Evolutionary conservation across 352 stramenopile species (phyloP).

Genomic region (Aphanomyces stellatus): DNA sequence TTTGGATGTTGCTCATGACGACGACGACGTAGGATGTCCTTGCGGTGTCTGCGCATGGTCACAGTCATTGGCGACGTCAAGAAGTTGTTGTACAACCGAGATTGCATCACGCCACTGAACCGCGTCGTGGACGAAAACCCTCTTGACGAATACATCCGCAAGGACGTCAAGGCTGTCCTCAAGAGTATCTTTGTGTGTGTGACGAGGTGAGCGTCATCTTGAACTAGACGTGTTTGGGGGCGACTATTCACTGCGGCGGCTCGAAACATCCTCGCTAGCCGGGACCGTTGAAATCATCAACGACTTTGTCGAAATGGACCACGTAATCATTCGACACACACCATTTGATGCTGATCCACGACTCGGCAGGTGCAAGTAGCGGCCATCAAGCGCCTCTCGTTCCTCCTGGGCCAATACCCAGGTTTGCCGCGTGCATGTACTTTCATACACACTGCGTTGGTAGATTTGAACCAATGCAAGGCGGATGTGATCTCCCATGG

Average conservation of each 20-base stretch:
- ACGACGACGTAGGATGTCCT: conserved; percentile 25
- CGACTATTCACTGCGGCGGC: conserved; percentile 56
- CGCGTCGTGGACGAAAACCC: conserved; percentile 41
- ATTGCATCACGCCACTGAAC: conserved; percentile 42
- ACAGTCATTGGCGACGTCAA: conserved; percentile 46
- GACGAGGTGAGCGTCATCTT: neutral
- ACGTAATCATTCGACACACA: neutral
- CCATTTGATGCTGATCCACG: neutral
- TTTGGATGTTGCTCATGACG: neutral
- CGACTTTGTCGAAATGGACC: conserved; percentile 43
- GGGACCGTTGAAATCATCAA: conserved; percentile 53
- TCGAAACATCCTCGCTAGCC: conserved; percentile 42
- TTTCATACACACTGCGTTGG: neutral
- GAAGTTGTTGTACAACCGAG: conserved; percentile 31
- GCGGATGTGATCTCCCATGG: neutral
- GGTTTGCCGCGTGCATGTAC: neutral
- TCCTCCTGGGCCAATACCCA: neutral
- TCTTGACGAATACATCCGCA: conserved; percentile 63
- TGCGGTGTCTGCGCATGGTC: conserved; percentile 58
- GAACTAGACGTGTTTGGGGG: conserved; percentile 40
- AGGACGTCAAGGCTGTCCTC: conserved; percentile 71
- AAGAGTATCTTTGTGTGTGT: neutral
- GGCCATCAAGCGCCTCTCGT: conserved; percentile 4
- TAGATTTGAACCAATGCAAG: conserved; percentile 1
- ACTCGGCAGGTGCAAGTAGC: conserved; percentile 12